These are phyloP conservation scores for Halteria grandinella DNA, from an alignment of 73 alveolate genomes.

Conservation along the genomic window DNA sequence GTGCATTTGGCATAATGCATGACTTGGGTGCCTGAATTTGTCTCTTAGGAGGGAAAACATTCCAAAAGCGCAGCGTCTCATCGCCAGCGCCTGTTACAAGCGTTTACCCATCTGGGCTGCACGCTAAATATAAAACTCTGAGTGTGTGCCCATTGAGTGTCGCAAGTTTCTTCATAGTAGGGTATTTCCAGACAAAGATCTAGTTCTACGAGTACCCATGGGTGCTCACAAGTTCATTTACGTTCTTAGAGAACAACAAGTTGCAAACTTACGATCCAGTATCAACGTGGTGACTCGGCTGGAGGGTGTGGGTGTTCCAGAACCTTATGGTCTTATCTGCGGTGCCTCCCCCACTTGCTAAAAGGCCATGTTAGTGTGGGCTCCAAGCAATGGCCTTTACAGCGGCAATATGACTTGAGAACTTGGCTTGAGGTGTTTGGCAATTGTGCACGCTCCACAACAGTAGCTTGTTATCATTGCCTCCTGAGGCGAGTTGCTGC, in stretches of 20 bases:
- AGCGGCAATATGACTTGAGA: slow-evolving; percentile 97
- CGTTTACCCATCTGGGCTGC: slow-evolving; percentile 97
- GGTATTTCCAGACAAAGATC: slow-evolving; percentile 94
- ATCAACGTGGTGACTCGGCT: slow-evolving; percentile 81
- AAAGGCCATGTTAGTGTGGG: slow-evolving; percentile 98
- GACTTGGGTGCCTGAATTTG: no score
- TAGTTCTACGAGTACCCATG: slow-evolving; percentile 99
- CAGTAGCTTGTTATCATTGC: slow-evolving; percentile 82
- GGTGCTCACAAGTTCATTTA: slow-evolving; percentile 96
- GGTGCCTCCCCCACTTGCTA: slow-evolving; percentile 99
- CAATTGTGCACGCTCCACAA: slow-evolving; percentile 72
- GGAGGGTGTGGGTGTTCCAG: slow-evolving; percentile 95
- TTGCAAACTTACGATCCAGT: slow-evolving; percentile 99
- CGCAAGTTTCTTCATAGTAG: slow-evolving; percentile 92
- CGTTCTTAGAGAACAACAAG: slow-evolving; percentile 94
- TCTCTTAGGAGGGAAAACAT: slow-evolving; percentile 90
- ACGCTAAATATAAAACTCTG: slow-evolving; percentile 93
- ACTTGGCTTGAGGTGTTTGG: slow-evolving; percentile 68
- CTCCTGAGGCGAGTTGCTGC: slow-evolving; percentile 83
- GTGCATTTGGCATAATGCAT: no score
- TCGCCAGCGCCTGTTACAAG: slow-evolving; percentile 98
- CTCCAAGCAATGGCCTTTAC: slow-evolving; percentile 99
- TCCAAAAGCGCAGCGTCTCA: slow-evolving; percentile 99
- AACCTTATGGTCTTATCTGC: slow-evolving; percentile 98
- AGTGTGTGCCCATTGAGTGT: slow-evolving; percentile 88